phyloP scores from a whole-genome alignment of 805 yeast species.

The Saccharomycopsis babjevae region DNA sequence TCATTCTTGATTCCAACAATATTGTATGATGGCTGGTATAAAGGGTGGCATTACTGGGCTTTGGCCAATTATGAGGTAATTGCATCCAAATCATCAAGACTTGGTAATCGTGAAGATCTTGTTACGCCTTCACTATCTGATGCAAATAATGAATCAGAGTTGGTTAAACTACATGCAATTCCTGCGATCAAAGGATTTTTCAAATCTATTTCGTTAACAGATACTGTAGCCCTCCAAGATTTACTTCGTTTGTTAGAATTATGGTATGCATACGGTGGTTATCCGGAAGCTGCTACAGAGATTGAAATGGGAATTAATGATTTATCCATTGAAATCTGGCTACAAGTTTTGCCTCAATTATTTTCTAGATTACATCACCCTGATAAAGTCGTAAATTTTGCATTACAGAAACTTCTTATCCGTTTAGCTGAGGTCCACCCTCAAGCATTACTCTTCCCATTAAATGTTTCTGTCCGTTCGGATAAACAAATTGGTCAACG shows the following conservation, averaged over 20 bases:
- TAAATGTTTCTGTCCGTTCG: constrained; percentile 91
- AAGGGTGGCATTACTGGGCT: constrained; percentile 99
- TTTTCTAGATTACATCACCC: constrained; percentile 97
- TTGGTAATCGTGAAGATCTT: constrained; percentile 28
- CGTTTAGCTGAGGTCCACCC: constrained; percentile 94
- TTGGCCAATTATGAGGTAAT: constrained; percentile 94
- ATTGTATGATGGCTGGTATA: constrained; percentile 88
- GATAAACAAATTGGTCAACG: constrained; percentile 82
- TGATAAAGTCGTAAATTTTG: constrained; percentile 68
- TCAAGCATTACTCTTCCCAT: constrained; percentile 89
- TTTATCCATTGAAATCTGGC: constrained; percentile 88
- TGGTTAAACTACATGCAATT: constrained; percentile 78
- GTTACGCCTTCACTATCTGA: constrained; percentile 18
- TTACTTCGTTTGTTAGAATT: constrained; percentile 79
- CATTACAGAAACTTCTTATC: constrained; percentile 69
- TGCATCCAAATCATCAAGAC: constrained; percentile 39
- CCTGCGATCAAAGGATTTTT: constrained; percentile 96
- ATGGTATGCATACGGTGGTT: constrained; percentile 95
- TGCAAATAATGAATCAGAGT: constrained; percentile 31
- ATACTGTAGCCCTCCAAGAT: constrained; percentile 83
- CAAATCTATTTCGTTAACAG: constrained; percentile 83
- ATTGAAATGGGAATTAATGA: constrained; percentile 83
- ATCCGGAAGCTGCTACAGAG: constrained; percentile 82
- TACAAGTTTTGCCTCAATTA: constrained; percentile 89
- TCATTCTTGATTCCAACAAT: constrained; percentile 91